phyloP scores from a whole-genome alignment of 139 green algal genomes.

The Chlamydomonas applanata region DNA sequence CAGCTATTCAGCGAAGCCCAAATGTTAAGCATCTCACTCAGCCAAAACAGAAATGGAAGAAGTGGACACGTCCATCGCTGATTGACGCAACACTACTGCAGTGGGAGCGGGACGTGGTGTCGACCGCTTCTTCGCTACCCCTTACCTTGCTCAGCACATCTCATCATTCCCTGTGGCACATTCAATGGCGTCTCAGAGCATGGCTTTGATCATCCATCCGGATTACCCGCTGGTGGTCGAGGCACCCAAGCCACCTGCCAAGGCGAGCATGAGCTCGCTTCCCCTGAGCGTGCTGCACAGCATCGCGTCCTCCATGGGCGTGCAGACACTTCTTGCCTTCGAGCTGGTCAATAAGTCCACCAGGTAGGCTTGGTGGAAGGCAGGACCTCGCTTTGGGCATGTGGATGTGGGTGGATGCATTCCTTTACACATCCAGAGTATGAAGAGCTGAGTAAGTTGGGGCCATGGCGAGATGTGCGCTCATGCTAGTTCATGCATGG shows the following conservation, averaged over 20 bases:
- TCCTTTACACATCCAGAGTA: no score
- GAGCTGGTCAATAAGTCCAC: not conserved
- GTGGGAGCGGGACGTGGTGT: not conserved
- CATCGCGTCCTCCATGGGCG: not conserved
- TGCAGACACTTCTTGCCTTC: not conserved
- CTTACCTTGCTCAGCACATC: not conserved
- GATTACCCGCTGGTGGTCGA: not conserved
- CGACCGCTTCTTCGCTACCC: not conserved
- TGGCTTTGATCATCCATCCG: constrained; percentile 8
- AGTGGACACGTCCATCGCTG: no score
- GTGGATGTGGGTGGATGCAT: no score
- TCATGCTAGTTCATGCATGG: not conserved
- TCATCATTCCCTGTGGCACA: no score
- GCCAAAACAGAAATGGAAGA: no score
- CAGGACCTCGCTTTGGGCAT: no score
- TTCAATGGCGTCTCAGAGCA: not conserved
- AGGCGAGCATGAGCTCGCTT: not conserved
- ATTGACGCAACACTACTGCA: not conserved
- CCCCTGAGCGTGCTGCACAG: not conserved
- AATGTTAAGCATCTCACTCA: no score
- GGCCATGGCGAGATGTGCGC: no score
- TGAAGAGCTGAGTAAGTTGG: no score
- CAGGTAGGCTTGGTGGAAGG: no score
- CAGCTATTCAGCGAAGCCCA: no score
- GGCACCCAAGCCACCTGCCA: not conserved